phyloP scores from a whole-genome alignment of 139 green algal species.

The Closterium sp. region DNA sequence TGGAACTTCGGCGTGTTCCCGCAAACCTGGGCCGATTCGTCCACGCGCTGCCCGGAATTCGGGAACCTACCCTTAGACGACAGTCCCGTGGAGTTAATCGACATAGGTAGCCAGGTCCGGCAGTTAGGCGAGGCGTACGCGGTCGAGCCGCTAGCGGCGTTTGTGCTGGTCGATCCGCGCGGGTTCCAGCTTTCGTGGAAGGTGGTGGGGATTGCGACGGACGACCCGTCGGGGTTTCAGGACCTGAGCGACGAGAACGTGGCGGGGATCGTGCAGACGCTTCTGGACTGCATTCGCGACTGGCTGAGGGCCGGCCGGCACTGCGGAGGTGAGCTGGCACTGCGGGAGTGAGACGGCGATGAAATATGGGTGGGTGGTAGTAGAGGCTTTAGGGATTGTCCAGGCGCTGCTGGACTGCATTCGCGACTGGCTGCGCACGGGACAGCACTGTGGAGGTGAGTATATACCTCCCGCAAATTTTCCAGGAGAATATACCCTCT shows the following conservation, averaged over 20 bases:
- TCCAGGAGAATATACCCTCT: no score
- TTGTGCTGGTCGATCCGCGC: conserved; percentile 58
- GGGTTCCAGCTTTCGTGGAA: conserved; percentile 94
- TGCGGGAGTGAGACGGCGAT: not conserved
- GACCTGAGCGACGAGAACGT: conserved; percentile 93
- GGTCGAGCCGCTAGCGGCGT: conserved; percentile 77
- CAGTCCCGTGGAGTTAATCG: conserved; percentile 22
- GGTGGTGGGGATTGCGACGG: conserved; percentile 82
- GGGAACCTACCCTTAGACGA: conserved; percentile 19
- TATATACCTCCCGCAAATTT: no score
- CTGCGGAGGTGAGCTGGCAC: not conserved
- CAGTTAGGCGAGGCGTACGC: conserved; percentile 87
- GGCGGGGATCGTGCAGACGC: conserved; percentile 64
- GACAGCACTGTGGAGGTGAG: not conserved
- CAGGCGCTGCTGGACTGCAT: conserved; percentile 6
- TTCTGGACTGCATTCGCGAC: conserved; percentile 17
- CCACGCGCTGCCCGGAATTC: not conserved
- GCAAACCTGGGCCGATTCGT: conserved; percentile 26
- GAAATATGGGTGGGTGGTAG: no score
- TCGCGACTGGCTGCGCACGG: conserved; percentile 22
- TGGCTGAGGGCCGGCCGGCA: conserved; percentile 28
- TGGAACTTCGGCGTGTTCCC: conserved; percentile 20
- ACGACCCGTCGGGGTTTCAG: conserved; percentile 72
- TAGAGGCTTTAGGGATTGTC: no score
- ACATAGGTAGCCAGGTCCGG: conserved; percentile 26